These are phyloP conservation scores for Papiliotrema fonsecae DNA, from an alignment of 1,284 basidiomycete genomes.

Conservation along the genomic window DNA sequence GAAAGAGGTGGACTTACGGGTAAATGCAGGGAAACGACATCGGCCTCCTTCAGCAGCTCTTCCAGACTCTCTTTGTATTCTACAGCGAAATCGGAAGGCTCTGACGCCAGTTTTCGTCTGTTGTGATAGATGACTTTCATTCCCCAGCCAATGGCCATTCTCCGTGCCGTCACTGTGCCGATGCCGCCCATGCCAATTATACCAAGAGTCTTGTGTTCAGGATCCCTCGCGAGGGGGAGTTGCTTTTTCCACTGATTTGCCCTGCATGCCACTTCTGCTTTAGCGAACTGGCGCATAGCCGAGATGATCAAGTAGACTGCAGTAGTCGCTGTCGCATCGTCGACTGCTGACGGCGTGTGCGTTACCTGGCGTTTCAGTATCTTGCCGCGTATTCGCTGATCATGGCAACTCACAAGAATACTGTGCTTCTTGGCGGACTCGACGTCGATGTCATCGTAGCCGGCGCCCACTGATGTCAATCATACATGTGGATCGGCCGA, in stretches of 20 bases:
- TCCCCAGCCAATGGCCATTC: slow-evolving; percentile 45
- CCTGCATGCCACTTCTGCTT: slow-evolving; percentile 55
- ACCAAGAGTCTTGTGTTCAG: slow-evolving; percentile 68
- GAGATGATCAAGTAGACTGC: slow-evolving; percentile 77
- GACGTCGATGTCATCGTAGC: slow-evolving; percentile 4
- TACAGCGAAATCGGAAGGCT: slow-evolving; percentile 56
- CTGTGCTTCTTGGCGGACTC: slow-evolving; percentile 30
- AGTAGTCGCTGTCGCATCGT: slow-evolving; percentile 82
- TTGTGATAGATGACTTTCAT: slow-evolving; percentile 77
- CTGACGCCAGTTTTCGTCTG: slow-evolving; percentile 51
- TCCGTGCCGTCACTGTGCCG: slow-evolving; percentile 48
- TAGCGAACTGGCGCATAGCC: slow-evolving; percentile 66
- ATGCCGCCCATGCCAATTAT: slow-evolving; percentile 87
- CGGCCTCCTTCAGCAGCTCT: slow-evolving; percentile 62
- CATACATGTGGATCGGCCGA: slow-evolving; percentile 60
- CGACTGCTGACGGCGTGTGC: slow-evolving; percentile 80
- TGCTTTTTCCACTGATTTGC: slow-evolving; percentile 54
- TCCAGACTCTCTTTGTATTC: slow-evolving; percentile 65
- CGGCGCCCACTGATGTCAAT: slow-evolving; percentile 51
- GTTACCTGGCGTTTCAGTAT: slow-evolving; percentile 67
- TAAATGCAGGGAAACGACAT: slow-evolving; percentile 57
- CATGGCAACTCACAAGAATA: slow-evolving; percentile 15
- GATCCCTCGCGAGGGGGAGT: slow-evolving; percentile 59
- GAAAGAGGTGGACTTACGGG: slow-evolving; percentile 19
- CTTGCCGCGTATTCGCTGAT: too few species aligned